These are phyloP conservation scores for Blastocystis sp. DNA, from an alignment of 352 stramenopile species.

Conservation along the genomic window DNA sequence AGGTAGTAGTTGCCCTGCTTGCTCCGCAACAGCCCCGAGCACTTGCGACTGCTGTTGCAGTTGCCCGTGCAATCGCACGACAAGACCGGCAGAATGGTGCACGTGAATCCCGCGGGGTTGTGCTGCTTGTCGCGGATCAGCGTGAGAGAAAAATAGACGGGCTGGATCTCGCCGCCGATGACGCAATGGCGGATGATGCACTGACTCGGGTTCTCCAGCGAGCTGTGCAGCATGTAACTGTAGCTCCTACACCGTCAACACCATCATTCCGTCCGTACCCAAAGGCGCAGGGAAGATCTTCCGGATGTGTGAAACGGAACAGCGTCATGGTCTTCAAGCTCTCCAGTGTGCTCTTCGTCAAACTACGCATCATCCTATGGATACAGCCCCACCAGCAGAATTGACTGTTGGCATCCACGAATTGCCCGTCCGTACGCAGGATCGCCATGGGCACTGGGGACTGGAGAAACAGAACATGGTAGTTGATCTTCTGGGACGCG, in stretches of 20 bases:
- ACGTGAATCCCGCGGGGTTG: constrained; percentile 15
- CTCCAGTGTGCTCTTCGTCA: constrained; percentile 37
- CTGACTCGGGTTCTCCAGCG: constrained; percentile 18
- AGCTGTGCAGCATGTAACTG: constrained; percentile 56
- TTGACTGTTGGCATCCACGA: constrained; percentile 62
- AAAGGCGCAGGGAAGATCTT: constrained; percentile 68
- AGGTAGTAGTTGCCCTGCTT: constrained; percentile 52
- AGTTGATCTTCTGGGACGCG: constrained; percentile 54
- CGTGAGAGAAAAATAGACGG: constrained; percentile 54
- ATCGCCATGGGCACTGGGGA: constrained; percentile 52
- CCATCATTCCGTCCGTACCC: background rate
- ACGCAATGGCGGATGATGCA: constrained; percentile 66
- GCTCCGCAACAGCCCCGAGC: constrained; percentile 42
- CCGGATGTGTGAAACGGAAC: constrained; percentile 63
- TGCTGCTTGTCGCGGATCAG: constrained; percentile 49
- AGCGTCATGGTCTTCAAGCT: constrained; percentile 56
- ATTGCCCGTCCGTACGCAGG: constrained; percentile 63
- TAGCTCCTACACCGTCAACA: constrained; percentile 30
- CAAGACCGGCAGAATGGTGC: constrained; percentile 62
- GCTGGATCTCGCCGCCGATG: constrained; percentile 49
- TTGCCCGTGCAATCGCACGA: constrained; percentile 64
- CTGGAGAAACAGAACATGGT: constrained; percentile 64
- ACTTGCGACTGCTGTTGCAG: constrained; percentile 41
- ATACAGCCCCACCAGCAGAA: constrained; percentile 20
- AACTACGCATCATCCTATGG: background rate